Evolutionary conservation across 2,329 filamentous ascomycete species (phyloP).

Genomic region (Fusarium caatingaense): DNA sequence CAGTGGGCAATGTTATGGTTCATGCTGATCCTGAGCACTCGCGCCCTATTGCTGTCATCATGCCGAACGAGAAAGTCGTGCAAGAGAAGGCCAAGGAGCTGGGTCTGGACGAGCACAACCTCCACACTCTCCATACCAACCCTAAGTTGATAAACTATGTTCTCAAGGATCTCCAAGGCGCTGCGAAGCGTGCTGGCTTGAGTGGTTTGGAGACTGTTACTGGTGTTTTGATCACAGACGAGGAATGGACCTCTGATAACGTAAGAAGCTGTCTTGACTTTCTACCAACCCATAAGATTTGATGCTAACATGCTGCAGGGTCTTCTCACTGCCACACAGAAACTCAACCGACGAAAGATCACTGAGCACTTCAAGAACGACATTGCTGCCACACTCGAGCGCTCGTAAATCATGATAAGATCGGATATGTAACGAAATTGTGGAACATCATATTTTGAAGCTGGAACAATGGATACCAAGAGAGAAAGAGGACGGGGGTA

Average conservation of each 20-base stretch:
- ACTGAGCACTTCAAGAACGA: conserved; percentile 63
- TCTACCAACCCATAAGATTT: not conserved
- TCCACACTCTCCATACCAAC: conserved; percentile 76
- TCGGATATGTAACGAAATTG: conserved; percentile 11
- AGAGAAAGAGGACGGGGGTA: conserved; percentile 11
- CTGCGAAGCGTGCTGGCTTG: conserved; percentile 74
- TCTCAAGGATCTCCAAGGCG: conserved; percentile 74
- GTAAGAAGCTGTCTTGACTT: conserved; percentile 65
- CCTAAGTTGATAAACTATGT: conserved; percentile 71
- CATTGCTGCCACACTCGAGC: conserved; percentile 58
- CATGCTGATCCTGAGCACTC: conserved; percentile 80
- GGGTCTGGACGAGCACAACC: conserved; percentile 73
- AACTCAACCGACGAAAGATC: conserved; percentile 66
- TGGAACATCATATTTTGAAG: conserved; percentile 17
- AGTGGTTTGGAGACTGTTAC: conserved; percentile 78
- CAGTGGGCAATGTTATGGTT: conserved; percentile 88
- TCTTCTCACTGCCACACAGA: conserved; percentile 71
- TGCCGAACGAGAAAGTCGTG: conserved; percentile 73
- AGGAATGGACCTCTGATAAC: conserved; percentile 88
- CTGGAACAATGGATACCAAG: conserved; percentile 42
- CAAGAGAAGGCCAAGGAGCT: conserved; percentile 68
- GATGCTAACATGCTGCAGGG: conserved; percentile 56
- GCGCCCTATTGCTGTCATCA: conserved; percentile 85
- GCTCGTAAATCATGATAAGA: conserved; percentile 28
- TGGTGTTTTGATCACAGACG: conserved; percentile 81